Base-by-base conservation (phyloP, 495 filamentous ascomycete genomes). In the Sordaria brevicollis region DNA sequence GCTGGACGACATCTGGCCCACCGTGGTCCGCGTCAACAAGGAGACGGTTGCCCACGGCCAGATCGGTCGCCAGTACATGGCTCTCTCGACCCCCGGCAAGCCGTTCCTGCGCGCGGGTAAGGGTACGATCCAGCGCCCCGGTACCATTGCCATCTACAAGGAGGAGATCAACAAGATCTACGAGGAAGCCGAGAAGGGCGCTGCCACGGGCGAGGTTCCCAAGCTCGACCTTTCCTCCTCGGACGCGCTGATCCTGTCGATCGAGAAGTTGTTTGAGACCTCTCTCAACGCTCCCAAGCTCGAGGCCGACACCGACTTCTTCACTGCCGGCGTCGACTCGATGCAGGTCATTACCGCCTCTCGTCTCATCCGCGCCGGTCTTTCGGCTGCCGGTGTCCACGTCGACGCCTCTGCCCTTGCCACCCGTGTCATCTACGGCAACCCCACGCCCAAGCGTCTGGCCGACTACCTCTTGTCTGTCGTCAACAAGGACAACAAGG, bases 81-180 rank as follows among this genome's bases (percentile, higher is more conserved):
- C 77, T 15, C 67, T 91, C 8, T 76, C 84, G 1, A 72, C 78
- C 1, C 79, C 78, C 0, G 74, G 79, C 13, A 88, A 85, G 69
- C 86, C 87, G 0, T 86, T 90, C 71, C 73, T 80, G 3, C 76
- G 84, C 5, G 83, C 88, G 4, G 81, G 80, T 0, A 90, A 91
- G 76, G 88, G 87, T 0, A 87, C 84, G 2, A 76, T 88, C 2
- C 81, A 85, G 73, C 80, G 87, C 7, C 77, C 78, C 8, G 69
- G 72, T 11, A 85, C 84, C 1, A 43, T 84, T 1, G 79, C 81
- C 49, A 71, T 85, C 65, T 91, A 89, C 72, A 72, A 79, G 41
- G 75, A 81, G 5, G 86, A 88, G 71, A 85, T 90, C 66, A 80
- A 87, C 34, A 72, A 75, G 10, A 72, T 88, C 6, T 89, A 87